Conservation (phyloP, 2,329 filamentous ascomycete genomes). For the Colletotrichum karsti region DNA sequence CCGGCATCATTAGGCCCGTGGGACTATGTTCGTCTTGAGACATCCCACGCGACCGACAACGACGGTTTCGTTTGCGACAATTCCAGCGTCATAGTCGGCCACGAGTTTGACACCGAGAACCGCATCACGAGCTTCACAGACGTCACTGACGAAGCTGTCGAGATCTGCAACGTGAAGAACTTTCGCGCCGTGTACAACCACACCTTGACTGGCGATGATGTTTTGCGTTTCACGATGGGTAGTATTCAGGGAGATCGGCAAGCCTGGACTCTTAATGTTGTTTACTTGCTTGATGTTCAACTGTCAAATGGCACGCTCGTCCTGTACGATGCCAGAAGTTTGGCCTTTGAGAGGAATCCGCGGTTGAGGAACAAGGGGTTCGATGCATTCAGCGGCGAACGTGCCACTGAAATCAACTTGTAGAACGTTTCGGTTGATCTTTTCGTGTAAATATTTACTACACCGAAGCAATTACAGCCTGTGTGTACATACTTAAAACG, state of each 20-base stretch:
- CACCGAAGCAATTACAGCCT: too few relatives aligned
- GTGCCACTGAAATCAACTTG: not conserved
- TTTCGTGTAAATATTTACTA: not conserved
- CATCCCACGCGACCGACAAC: not conserved
- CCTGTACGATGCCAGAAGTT: slow-evolving; percentile 7
- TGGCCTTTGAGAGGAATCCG: slow-evolving; percentile 20
- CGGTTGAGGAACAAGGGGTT: not conserved
- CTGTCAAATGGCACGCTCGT: slow-evolving; percentile 20
- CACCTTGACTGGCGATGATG: not conserved
- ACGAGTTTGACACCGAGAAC: slow-evolving; percentile 4
- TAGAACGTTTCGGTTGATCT: too few relatives aligned
- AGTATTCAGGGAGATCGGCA: slow-evolving; percentile 11
- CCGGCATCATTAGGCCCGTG: slow-evolving; percentile 12
- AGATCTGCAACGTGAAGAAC: slow-evolving; percentile 19
- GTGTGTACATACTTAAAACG: not conserved
- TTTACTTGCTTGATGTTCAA: slow-evolving; percentile 13
- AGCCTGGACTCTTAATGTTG: not conserved
- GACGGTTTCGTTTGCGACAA: slow-evolving; percentile 26
- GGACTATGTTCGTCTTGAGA: slow-evolving; percentile 15
- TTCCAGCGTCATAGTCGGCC: slow-evolving; percentile 15
- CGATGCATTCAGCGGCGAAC: slow-evolving; percentile 12
- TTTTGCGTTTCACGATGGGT: slow-evolving; percentile 16
- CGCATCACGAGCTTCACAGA: slow-evolving; percentile 5
- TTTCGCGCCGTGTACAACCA: slow-evolving; percentile 12
- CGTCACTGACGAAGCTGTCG: not conserved